These are phyloP conservation scores for Paecilomyces dactylethromorphus DNA, from an alignment of 2,329 filamentous ascomycete genomes.

Conservation along the genomic window DNA sequence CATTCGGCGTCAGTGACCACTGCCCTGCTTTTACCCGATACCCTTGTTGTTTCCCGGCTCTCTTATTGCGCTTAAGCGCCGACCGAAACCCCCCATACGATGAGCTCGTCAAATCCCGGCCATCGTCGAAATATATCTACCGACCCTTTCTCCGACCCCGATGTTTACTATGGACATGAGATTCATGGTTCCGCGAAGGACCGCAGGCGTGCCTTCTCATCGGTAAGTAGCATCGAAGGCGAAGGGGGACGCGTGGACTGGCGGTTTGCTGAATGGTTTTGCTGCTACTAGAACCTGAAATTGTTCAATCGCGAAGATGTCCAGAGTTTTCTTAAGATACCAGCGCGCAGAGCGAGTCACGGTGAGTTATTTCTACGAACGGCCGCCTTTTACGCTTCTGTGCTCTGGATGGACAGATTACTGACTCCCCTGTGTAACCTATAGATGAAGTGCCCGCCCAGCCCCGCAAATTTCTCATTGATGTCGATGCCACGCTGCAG, in stretches of 20 bases:
- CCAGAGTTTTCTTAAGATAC: conserved; percentile 24
- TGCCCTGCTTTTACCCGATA: not conserved
- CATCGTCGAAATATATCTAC: conserved; percentile 36
- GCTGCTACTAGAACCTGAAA: conserved; percentile 24
- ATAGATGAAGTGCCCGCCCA: conserved; percentile 65
- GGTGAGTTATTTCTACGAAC: conserved; percentile 21
- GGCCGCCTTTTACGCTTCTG: not conserved
- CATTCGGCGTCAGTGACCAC: not conserved
- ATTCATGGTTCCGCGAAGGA: conserved; percentile 41
- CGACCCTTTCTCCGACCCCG: conserved; percentile 53
- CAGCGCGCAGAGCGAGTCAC: conserved; percentile 37
- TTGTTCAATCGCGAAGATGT: conserved; percentile 31
- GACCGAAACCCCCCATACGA: conserved; percentile 13
- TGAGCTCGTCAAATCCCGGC: conserved; percentile 33
- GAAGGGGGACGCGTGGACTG: not conserved
- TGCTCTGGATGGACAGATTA: not conserved
- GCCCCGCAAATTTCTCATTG: conserved; percentile 74
- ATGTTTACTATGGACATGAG: conserved; percentile 54
- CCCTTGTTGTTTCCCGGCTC: not conserved
- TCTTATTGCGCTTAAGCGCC: not conserved
- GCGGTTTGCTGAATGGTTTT: conserved; percentile 7
- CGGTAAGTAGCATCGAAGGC: conserved; percentile 36
- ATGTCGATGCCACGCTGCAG: conserved; percentile 77
- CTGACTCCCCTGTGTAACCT: conserved; percentile 8
- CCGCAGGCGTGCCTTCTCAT: conserved; percentile 49